Base-by-base conservation (phyloP, 371 early-diverging fungal species). In the Actinomortierella ambigua region DNA sequence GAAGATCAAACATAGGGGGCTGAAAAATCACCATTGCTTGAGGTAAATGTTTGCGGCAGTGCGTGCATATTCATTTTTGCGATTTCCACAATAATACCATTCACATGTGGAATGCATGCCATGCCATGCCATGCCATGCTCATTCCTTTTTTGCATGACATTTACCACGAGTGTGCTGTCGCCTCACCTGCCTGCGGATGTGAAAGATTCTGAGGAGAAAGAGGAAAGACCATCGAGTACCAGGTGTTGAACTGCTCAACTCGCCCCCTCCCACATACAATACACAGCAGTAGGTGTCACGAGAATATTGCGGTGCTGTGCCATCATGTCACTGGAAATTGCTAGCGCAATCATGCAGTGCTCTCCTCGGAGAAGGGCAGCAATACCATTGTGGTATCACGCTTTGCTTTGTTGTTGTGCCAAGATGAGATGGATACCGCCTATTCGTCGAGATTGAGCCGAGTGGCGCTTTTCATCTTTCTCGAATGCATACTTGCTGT, bases 21-120 rank as follows among this genome's bases (percentile, higher is more conserved):
- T 52, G 46, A 54, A 52, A 28, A 49, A 9, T 77, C 26, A 68
- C 67, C 44, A 20, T n/a, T n/a, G n/a, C n/a, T n/a, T n/a, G 50
- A 29, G 14, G 39, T 6, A 34, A 60, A 53, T 43, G 15, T 20
- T 48, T 28, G 40, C n/a, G 23, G 20, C 23, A 39, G 43, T n/a
- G 13, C 22, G n/a, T 24, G 49, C 8, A 20, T 6, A 1, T 29
- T 51, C 28, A 15, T 17, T 17, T 4, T n/a, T 40, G 27, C 39
- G 15, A 5, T 13, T 1, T 14, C 57, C 41, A 24, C 28, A 7
- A 28, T 2, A 20, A n/a, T 22, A n/a, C 17, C 48, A 39, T 7
- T 34, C 22, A 39, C 14, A 7, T 9, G 4, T 34, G 14, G 52
- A 15, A 26, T 39, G 18, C 20, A 5, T 22, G 34, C 24, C 22